phyloP scores from a whole-genome alignment of 2,329 filamentous ascomycete genomes.

The Scedosporium aurantiacum region DNA sequence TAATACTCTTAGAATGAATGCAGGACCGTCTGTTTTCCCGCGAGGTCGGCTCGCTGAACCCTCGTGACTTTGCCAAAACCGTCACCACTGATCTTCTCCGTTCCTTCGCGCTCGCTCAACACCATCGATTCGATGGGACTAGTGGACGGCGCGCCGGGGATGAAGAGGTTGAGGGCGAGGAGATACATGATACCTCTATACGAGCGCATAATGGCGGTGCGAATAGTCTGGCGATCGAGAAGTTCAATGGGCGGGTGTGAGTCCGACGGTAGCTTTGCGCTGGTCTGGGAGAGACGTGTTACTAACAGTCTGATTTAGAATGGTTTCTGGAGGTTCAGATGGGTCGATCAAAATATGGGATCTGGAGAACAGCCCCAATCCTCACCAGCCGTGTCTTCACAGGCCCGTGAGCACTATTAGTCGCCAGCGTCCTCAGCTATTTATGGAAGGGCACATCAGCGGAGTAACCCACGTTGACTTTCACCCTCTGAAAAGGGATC shows the following conservation, averaged over 20 bases:
- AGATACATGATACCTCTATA: not conserved
- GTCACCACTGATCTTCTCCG: conserved; percentile 56
- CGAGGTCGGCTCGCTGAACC: conserved; percentile 56
- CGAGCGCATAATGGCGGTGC: conserved; percentile 66
- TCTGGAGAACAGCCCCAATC: conserved; percentile 49
- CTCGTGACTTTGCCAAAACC: conserved; percentile 52
- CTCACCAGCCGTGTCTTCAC: conserved; percentile 35
- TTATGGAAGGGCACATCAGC: conserved; percentile 43
- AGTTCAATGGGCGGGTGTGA: conserved; percentile 67
- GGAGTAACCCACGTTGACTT: conserved; percentile 68
- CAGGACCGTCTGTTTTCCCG: conserved; percentile 70
- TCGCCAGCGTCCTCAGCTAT: conserved; percentile 24
- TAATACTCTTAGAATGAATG: conserved; percentile 27
- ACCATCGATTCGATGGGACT: conserved; percentile 57
- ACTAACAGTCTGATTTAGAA: conserved; percentile 30
- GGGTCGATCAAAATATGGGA: conserved; percentile 82
- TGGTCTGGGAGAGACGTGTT: not conserved
- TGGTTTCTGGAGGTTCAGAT: conserved; percentile 78
- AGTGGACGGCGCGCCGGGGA: conserved; percentile 12
- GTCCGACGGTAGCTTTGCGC: conserved; percentile 11
- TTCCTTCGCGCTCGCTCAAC: conserved; percentile 55
- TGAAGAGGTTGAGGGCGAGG: not conserved
- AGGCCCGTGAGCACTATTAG: conserved; percentile 41
- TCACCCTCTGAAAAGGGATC: conserved; percentile 65
- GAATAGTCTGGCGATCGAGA: conserved; percentile 68